Evolutionary conservation across 495 filamentous ascomycete species (phyloP), one percentile per base, ranked within the genome.

Genomic region (Venustampulla echinocandica): DNA sequence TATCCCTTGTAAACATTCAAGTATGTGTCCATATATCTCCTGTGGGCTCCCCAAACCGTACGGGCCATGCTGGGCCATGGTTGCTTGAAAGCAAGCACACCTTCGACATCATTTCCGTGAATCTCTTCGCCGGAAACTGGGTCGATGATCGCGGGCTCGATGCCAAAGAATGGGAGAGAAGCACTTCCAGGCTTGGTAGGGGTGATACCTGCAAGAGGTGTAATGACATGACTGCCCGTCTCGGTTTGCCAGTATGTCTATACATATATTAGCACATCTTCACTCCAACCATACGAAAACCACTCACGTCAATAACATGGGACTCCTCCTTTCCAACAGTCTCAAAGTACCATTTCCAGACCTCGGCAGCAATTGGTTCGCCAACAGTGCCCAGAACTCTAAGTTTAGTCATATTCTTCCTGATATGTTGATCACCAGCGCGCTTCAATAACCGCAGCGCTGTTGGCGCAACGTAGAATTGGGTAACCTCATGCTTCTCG

Each of bases 191-290:
- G 84, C 64, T 88, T 88, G 24, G 84, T 87, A 4, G 84, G 82
- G 7, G 84, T 88, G 22, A 85, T 67, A 57, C 84, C 84, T 27
- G 75, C 83, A 21, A 88, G 74, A 13, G 84, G 84, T 4, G 83
- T 80, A 55, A 88, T 87, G 53, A 94, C 88, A 62, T 97, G 82
- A 38, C 89, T 97, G 44, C 92, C 92, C 9, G 92, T 99, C 72
- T 99, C 92, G 50, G 92, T 99, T 81, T 99, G 92, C 93, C 92
- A 99, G 75, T 99, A 99, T 36, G 92, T 99, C 89, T 97, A 59
- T 42, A n/a, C 32, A 49, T 30, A 39, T 39, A 10, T 28, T 40
- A 21, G 32, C 30, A 43, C 21, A 54, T 32, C 24, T 15, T 3
- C 17, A 34, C 9, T 6, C 3, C 17, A 15, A 6, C 10, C 17